Conservation (phyloP, 129 eudicot genomes). For the Erigeron canadensis region DNA sequence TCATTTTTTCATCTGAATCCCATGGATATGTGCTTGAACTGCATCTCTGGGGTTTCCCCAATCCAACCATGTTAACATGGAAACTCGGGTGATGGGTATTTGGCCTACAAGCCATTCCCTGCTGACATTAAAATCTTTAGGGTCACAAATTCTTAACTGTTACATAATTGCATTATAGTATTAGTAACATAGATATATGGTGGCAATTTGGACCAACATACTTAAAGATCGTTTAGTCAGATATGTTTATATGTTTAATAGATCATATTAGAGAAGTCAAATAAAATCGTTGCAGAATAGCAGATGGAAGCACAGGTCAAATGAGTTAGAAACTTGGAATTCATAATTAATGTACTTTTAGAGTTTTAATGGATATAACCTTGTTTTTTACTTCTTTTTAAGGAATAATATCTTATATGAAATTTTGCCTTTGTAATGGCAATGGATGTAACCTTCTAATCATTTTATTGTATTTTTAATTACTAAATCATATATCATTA, state of each 20-base stretch:
- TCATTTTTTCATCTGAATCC: conserved; percentile 87
- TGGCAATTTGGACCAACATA: neutral
- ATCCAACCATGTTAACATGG: conserved; percentile 92
- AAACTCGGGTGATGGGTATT: conserved; percentile 94
- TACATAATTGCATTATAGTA: neutral
- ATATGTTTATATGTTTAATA: neutral
- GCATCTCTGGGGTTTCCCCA: conserved; percentile 68
- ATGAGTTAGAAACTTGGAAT: neutral
- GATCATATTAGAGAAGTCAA: neutral
- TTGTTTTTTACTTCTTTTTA: neutral
- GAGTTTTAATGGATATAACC: neutral
- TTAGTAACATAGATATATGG: neutral
- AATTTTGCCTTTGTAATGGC: too few relatives aligned
- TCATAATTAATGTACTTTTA: neutral
- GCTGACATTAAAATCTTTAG: conserved; percentile 6
- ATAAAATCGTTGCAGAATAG: neutral
- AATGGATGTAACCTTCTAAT: neutral
- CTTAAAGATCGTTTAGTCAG: neutral
- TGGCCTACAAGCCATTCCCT: conserved; percentile 99
- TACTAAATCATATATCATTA: too few relatives aligned
- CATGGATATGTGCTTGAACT: conserved; percentile 72
- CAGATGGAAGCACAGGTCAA: neutral
- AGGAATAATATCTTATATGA: too few relatives aligned
- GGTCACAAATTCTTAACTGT: neutral
- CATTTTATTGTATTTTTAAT: neutral